Evolutionary conservation across 2,329 filamentous ascomycete genomes (phyloP), one percentile per base, ranked within the genome.

Genomic region (Emericellopsis atlantica): DNA sequence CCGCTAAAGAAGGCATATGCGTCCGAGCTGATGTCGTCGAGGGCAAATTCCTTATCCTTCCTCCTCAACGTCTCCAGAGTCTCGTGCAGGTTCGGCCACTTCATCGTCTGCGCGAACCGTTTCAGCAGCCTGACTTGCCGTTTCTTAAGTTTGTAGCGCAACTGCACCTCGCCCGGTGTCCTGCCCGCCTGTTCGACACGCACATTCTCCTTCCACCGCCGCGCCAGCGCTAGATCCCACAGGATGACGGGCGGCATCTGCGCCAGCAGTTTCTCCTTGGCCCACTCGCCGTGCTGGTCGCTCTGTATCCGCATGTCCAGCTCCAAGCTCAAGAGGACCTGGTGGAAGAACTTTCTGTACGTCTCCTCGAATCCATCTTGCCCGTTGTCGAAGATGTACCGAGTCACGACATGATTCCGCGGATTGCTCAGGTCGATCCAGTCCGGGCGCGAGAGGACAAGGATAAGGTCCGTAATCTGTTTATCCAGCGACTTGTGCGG

Each of bases 1-100:
- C 81, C 82, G 32, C 79, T 83, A 52, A 87, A 86, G 62, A 83
- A 88, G 6, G 83, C 82, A 74, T 85, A 80, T 14, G 81, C 74
- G 52, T 85, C 80, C 16, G 81, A 82, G 51, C 78, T 78, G 52
- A 79, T 61, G 33, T 69, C 62, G 46, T 83, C 67, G 40, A 84
- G 60, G 12, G 66, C 66, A 18, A 70, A 68, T 44, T 81, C 74
- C 10, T 59, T 61, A 43, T 81, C 76, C 45, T 69, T 67, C 45
- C 79, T 70, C 46, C 70, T 74, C 41, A 87, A 66, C 36, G 73
- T 67, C 34, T 75, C 71, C 36, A 84, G 66, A 6, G 82, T 77
- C 44, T 76, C 74, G 16, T 65, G 64, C 44, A 85, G 70, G 49
- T 86, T 86, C 2, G 82, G 82, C 83, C 83, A 88, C 57, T 84